Evolutionary conservation across 2,329 filamentous ascomycete species (phyloP).

Genomic region (Curvularia spicifera): DNA sequence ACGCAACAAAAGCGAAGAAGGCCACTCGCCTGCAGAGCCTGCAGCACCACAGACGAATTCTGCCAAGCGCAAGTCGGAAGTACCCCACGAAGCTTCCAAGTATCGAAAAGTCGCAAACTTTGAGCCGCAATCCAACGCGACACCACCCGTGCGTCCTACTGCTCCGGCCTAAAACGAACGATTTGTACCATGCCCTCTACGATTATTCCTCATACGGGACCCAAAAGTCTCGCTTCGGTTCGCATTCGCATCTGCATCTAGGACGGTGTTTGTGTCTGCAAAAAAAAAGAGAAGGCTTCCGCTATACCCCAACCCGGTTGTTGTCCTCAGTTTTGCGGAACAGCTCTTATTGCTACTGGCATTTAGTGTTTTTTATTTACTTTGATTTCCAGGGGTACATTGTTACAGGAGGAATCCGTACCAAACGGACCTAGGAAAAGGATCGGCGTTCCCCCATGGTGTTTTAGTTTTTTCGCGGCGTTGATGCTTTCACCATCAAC

Average conservation of each 20-base stretch:
- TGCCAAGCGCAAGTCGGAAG: constrained; percentile 30
- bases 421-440: constrained; percentile 14
- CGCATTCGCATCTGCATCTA: constrained; percentile 29
- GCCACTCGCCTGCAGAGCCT: neutral
- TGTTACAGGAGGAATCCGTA: constrained; percentile 4
- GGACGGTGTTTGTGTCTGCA: constrained; percentile 26
- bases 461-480: constrained; percentile 4
- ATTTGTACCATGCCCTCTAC: constrained; percentile 6
- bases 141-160: constrained; percentile 23
- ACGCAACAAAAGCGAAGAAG: constrained; percentile 11
- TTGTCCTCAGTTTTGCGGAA: constrained; percentile 10
- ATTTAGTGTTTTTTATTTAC: neutral
- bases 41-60: constrained; percentile 11
- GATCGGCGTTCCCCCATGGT: constrained; percentile 16
- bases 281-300: constrained; percentile 22
- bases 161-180: constrained; percentile 17
- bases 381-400: constrained; percentile 4
- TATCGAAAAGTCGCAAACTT: constrained; percentile 21
- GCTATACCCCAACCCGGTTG: constrained; percentile 29
- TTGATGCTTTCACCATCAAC: neutral
- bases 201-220: constrained; percentile 11
- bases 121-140: constrained; percentile 15
- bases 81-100: constrained; percentile 22
- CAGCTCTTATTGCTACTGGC: constrained; percentile 1
- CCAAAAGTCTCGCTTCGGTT: constrained; percentile 12